A percentile compares a stretch with the other conserved stretches of the same genome.
Conservation (phyloP, 768 basidiomycete species). For the Pulveroboletus sp. region DNA sequence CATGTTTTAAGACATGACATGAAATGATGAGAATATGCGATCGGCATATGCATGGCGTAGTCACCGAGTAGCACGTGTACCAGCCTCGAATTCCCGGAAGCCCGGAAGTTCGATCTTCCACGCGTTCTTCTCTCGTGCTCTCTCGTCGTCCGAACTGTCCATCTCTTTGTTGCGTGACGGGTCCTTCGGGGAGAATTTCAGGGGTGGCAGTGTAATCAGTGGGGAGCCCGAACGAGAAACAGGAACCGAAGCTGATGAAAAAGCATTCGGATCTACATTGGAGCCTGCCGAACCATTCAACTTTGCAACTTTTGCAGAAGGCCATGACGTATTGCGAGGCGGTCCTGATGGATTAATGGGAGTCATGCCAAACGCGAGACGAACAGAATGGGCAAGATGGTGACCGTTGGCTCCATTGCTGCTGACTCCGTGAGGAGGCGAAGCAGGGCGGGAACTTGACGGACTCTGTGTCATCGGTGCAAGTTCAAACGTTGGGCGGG, state of each 20-base stretch:
- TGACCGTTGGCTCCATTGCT: slow-evolving; percentile 41
- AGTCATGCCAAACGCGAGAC: slow-evolving; percentile 89
- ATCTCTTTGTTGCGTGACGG: slow-evolving; percentile 18
- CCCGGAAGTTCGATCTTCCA: slow-evolving; percentile 52
- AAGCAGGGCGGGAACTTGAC: slow-evolving; percentile 57
- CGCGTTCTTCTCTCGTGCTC: slow-evolving; percentile 14
- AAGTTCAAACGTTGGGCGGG: slow-evolving; percentile 24
- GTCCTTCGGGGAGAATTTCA: slow-evolving; percentile 40
- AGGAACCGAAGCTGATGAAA: slow-evolving; percentile 37
- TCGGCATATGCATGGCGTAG: slow-evolving; percentile 2
- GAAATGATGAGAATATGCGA: not conserved
- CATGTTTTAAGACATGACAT: slow-evolving; percentile 4
- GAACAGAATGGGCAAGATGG: slow-evolving; percentile 79
- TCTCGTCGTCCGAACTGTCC: slow-evolving; percentile 21
- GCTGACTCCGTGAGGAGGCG: slow-evolving; percentile 42
- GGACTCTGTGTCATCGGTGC: slow-evolving; percentile 40
- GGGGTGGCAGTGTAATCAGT: slow-evolving; percentile 67
- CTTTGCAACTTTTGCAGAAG: slow-evolving; percentile 24
- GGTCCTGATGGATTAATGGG: slow-evolving; percentile 50
- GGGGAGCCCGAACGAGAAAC: slow-evolving; percentile 63
- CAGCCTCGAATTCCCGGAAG: slow-evolving; percentile 63
- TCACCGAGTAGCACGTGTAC: slow-evolving; percentile 27
- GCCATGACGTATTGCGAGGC: slow-evolving; percentile 39
- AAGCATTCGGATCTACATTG: slow-evolving; percentile 5
- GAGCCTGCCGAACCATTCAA: slow-evolving; percentile 9